Evolutionary conservation across 257 asterid genomes (phyloP).

Genomic region (Primulina huaijiensis): DNA sequence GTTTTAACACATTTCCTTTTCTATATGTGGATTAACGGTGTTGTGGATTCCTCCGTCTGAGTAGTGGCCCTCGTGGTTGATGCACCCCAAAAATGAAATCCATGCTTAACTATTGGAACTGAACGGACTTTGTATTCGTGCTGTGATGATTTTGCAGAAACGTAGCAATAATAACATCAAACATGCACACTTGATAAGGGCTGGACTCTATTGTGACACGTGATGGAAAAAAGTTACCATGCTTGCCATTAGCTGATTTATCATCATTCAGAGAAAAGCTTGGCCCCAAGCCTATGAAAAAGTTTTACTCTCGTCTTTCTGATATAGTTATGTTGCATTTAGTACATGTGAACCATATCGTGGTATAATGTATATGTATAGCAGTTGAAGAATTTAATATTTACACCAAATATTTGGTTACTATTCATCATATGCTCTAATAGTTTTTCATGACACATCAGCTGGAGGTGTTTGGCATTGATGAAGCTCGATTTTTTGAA

Average conservation of each 20-base stretch:
- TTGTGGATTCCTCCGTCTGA: background rate
- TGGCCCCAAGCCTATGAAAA: slow-evolving; percentile 62
- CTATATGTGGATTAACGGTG: background rate
- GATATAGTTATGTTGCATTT: background rate
- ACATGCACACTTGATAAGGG: slow-evolving; percentile 76
- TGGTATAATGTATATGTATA: background rate
- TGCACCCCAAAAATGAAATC: too few species aligned
- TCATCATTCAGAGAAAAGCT: slow-evolving; percentile 57
- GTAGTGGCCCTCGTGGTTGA: background rate
- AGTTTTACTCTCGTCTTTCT: slow-evolving; percentile 34
- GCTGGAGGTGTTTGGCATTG: slow-evolving; percentile 89
- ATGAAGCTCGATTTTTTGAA: slow-evolving; percentile 91
- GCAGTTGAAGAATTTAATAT: background rate
- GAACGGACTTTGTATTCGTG: background rate
- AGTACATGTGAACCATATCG: background rate
- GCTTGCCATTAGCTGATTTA: slow-evolving; percentile 72
- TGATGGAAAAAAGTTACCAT: slow-evolving; percentile 80
- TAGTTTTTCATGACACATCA: slow-evolving; percentile 22
- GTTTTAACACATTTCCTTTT: background rate
- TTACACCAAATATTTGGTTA: background rate
- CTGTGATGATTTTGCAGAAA: slow-evolving; percentile 50
- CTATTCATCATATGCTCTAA: background rate
- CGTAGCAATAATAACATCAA: slow-evolving; percentile 71
- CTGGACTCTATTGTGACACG: slow-evolving; percentile 80
- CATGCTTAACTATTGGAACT: background rate